Percentiles rank a stretch among this genome's conserved stretches.
Conservation (phyloP, 768 basidiomycete species). For the Antrodiella citrinella region DNA sequence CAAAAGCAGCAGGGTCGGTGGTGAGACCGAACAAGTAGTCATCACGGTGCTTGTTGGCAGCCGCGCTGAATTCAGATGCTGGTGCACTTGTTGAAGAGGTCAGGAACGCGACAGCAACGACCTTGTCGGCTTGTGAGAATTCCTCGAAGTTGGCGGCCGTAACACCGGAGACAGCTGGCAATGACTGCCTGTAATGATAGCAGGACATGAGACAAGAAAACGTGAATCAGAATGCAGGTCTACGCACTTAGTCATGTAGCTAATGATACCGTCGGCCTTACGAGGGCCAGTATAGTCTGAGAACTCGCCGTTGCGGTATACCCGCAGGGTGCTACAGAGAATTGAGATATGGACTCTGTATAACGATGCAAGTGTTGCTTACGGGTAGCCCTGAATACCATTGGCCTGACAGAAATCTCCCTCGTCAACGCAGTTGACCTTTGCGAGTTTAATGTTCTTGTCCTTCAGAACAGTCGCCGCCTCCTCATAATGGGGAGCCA, state of each 20-base stretch:
- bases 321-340: slow-evolving; percentile 68
- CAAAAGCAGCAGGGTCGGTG: slow-evolving; percentile 61
- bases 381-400: slow-evolving; percentile 94
- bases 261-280: slow-evolving; percentile 92
- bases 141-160: slow-evolving; percentile 70
- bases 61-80: slow-evolving; percentile 64
- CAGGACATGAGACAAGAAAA: neutral
- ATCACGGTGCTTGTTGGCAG: slow-evolving; percentile 86
- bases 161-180: slow-evolving; percentile 86
- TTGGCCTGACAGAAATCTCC: slow-evolving; percentile 84
- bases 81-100: slow-evolving; percentile 63
- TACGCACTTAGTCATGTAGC: slow-evolving; percentile 92
- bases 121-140: slow-evolving; percentile 82
- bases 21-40: slow-evolving; percentile 87
- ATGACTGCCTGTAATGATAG: slow-evolving; percentile 60
- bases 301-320: slow-evolving; percentile 80
- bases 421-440: slow-evolving; percentile 95
- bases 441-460: slow-evolving; percentile 83
- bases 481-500: slow-evolving; percentile 90
- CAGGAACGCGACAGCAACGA: slow-evolving; percentile 85
- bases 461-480: slow-evolving; percentile 91
- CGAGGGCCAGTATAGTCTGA: slow-evolving; percentile 83
- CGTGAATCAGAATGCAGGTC: neutral
- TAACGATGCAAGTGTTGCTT: slow-evolving; percentile 23
- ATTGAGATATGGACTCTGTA: neutral